These are phyloP conservation scores for Gossypium trilobum DNA, from an alignment of 441 rosid species.

Conservation along the genomic window DNA sequence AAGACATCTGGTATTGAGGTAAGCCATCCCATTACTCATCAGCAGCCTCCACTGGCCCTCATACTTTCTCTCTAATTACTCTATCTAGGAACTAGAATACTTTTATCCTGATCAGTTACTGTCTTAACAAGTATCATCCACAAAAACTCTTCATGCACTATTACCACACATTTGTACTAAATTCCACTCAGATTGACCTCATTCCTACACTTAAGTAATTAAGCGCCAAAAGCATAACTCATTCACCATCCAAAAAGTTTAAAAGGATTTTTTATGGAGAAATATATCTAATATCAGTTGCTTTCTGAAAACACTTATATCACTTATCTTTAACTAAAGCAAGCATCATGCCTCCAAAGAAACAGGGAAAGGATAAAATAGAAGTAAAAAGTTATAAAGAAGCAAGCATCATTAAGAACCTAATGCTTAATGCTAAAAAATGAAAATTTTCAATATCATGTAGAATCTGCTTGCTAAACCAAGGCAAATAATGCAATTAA, in stretches of 20 bases:
- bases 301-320: not conserved
- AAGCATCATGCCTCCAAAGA: not conserved
- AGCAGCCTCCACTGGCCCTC: not conserved
- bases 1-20: not conserved
- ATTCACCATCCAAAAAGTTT: not conserved
- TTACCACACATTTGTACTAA: not conserved
- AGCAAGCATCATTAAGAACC: not conserved
- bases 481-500: slow-evolving; percentile 6
- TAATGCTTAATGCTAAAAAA: not conserved
- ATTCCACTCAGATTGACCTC: not conserved
- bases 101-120: not conserved
- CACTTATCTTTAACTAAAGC: not conserved
- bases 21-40: not conserved
- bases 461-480: not conserved
- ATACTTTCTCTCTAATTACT: not conserved
- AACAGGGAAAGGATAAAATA: not conserved
- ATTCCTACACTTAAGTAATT: not conserved
- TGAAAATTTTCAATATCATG: not conserved
- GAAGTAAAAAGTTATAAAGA: not conserved
- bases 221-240: not conserved
- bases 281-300: not conserved
- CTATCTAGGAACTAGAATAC: not conserved
- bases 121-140: not conserved
- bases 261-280: not conserved
- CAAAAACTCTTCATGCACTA: not conserved